These are phyloP conservation scores for Xylona heveae DNA, from an alignment of 495 filamentous ascomycete genomes.

Conservation along the genomic window DNA sequence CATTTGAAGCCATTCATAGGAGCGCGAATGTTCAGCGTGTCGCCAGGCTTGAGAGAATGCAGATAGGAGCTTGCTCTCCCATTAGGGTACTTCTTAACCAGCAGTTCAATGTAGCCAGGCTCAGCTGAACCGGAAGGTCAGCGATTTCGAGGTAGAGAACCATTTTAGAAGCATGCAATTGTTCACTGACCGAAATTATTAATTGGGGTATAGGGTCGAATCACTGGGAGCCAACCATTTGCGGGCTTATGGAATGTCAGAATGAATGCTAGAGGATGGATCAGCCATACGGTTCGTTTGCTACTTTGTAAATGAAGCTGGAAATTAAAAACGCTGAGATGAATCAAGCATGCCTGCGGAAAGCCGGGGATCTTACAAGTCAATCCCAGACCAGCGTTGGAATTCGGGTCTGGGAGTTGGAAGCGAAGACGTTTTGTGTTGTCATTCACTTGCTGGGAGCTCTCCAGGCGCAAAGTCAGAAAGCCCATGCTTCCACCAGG, in stretches of 20 bases:
- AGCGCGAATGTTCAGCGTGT: conserved; percentile 28
- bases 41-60: conserved; percentile 37
- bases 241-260: conserved; percentile 30
- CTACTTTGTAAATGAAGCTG: no score
- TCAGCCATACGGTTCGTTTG: no score
- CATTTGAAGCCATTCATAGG: conserved; percentile 29
- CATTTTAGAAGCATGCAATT: neutral
- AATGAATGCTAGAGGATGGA: conserved; percentile 21
- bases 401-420: conserved; percentile 28
- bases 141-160: conserved; percentile 1
- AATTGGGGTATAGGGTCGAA: conserved; percentile 39
- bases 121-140: conserved; percentile 17
- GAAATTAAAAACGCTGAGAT: conserved; percentile 2
- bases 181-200: conserved; percentile 23
- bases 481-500: no score
- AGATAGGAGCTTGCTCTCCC: conserved; percentile 38
- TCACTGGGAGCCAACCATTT: conserved; percentile 27
- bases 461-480: conserved; percentile 20
- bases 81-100: conserved; percentile 42
- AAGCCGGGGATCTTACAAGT: conserved; percentile 21
- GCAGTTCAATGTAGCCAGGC: conserved; percentile 30
- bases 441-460: conserved; percentile 35
- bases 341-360: neutral
- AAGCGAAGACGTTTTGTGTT: conserved; percentile 45
- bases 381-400: conserved; percentile 27